These are phyloP conservation scores for Furcasterigmium furcatum DNA, from an alignment of 2,329 filamentous ascomycete genomes.

Conservation along the genomic window DNA sequence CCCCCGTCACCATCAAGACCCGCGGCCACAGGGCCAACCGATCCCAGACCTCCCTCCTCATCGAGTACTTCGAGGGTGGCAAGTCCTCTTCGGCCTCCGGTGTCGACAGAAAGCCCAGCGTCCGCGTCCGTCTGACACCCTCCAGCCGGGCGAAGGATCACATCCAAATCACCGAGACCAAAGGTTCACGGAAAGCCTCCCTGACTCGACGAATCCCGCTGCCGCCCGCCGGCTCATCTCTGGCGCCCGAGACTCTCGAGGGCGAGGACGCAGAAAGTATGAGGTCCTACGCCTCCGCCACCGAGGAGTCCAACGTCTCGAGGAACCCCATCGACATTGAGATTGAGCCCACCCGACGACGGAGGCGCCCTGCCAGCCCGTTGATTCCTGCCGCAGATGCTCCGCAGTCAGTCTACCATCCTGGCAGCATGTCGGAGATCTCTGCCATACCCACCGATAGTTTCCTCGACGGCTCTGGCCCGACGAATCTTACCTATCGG, in stretches of 20 bases:
- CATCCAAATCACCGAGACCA: slow-evolving; percentile 82
- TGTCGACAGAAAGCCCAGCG: slow-evolving; percentile 73
- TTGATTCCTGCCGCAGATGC: slow-evolving; percentile 55
- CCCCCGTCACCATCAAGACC: slow-evolving; percentile 88
- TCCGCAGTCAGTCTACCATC: slow-evolving; percentile 58
- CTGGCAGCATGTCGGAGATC: slow-evolving; percentile 75
- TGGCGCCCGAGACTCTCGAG: slow-evolving; percentile 39
- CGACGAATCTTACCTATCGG: slow-evolving; percentile 25
- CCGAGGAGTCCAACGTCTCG: slow-evolving; percentile 75
- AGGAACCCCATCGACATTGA: slow-evolving; percentile 85
- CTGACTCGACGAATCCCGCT: slow-evolving; percentile 51
- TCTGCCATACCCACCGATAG: slow-evolving; percentile 68
- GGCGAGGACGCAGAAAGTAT: slow-evolving; percentile 64
- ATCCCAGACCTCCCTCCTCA: slow-evolving; percentile 87
- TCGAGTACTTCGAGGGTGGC: slow-evolving; percentile 89
- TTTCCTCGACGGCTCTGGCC: slow-evolving; percentile 57
- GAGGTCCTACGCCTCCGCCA: slow-evolving; percentile 73
- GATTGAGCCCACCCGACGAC: slow-evolving; percentile 57
- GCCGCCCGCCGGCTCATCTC: slow-evolving; percentile 34
- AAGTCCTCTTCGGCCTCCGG: slow-evolving; percentile 51
- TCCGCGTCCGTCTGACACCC: slow-evolving; percentile 76
- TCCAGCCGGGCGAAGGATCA: slow-evolving; percentile 70
- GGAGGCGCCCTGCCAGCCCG: slow-evolving; percentile 65
- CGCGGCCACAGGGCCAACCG: slow-evolving; percentile 55
- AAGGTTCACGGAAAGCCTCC: slow-evolving; percentile 67